Percentiles rank a stretch among this genome's conserved stretches.
Conservation (phyloP, 2,329 filamentous ascomycete genomes). For the Zymoseptoria passerinii region DNA sequence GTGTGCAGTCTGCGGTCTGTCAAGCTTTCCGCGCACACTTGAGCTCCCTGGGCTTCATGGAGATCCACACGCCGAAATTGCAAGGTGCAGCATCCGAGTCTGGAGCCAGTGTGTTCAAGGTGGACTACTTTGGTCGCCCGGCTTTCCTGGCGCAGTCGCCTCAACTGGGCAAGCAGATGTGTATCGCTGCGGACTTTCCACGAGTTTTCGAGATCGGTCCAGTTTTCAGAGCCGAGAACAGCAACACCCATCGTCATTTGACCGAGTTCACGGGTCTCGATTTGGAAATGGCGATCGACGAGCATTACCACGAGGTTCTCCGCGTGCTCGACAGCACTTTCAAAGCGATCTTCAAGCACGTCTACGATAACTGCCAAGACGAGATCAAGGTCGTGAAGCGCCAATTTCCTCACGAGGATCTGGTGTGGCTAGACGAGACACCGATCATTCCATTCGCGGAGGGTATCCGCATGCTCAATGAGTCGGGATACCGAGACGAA, state of each 20-base stretch:
- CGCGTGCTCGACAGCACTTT: slow-evolving; percentile 69
- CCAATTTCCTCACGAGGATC: slow-evolving; percentile 77
- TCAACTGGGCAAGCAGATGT: slow-evolving; percentile 88
- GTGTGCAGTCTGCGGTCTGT: slow-evolving; percentile 71
- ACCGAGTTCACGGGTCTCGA: slow-evolving; percentile 92
- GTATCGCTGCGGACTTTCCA: slow-evolving; percentile 79
- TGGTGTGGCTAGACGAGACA: slow-evolving; percentile 80
- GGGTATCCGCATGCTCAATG: slow-evolving; percentile 70
- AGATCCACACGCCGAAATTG: slow-evolving; percentile 89
- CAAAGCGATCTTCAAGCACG: slow-evolving; percentile 66
- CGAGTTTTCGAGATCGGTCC: slow-evolving; percentile 83
- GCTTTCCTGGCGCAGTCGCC: slow-evolving; percentile 89
- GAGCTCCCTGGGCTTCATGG: slow-evolving; percentile 70
- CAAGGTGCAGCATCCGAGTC: slow-evolving; percentile 87
- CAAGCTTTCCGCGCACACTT: slow-evolving; percentile 71
- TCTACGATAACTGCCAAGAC: slow-evolving; percentile 59
- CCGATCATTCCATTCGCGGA: slow-evolving; percentile 73
- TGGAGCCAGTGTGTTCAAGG: slow-evolving; percentile 81
- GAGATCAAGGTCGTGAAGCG: slow-evolving; percentile 74
- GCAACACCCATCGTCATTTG: slow-evolving; percentile 87
- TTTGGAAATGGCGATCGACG: slow-evolving; percentile 83
- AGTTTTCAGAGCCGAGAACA: slow-evolving; percentile 91
- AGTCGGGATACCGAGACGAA: slow-evolving; percentile 68
- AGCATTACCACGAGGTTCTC: slow-evolving; percentile 83
- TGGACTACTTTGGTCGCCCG: slow-evolving; percentile 81